Evolutionary conservation across 169 alveolate genomes (phyloP), one percentile per base, ranked within the genome.

Genomic region (Plasmodium berghei): DNA sequence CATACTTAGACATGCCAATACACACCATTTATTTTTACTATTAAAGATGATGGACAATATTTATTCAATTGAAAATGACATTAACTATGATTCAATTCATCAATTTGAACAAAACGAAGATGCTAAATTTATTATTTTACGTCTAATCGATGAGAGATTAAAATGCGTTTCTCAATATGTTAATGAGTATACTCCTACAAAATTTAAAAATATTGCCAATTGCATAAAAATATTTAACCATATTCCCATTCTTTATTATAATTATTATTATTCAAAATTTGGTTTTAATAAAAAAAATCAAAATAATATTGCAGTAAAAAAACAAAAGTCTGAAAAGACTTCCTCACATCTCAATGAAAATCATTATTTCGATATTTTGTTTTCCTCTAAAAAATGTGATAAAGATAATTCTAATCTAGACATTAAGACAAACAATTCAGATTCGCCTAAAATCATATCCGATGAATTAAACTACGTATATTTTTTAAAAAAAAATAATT

Each of bases 1-100:
- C n/a, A 5, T 74, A 46, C 64, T 75, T 18, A 18, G 24, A 6
- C n/a, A 18, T 10, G 24, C 63, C 9, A 34, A 63, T 54, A 49
- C 34, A 1, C 69, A 42, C 1, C 62, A 66, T 6, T n/a, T 66
- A 20, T 80, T 80, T 45, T 26, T 66, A 62, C 73, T 80, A 20
- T 42, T 80, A 61, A n/a, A 63, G 24, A 24, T 75, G 48, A 10
- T 16, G 0, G 61, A 34, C 61, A 63, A 61, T 61, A 24, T 20
- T 28, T 4, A 34, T 3, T 34, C 42, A 3, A 3, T 34, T 3
- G 42, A 10, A 5, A 12, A 3, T 4, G 80, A 4, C 14, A 62
- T 5, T 20, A 62, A 20, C 5, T 3, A 22, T 14, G 9, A 58
- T 58, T 18, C 18, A 14, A 18, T 58, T 26, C 9, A 22, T 18